Evolutionary conservation across 2,329 filamentous ascomycete genomes (phyloP).

Genomic region (Trichoderma asperellum): DNA sequence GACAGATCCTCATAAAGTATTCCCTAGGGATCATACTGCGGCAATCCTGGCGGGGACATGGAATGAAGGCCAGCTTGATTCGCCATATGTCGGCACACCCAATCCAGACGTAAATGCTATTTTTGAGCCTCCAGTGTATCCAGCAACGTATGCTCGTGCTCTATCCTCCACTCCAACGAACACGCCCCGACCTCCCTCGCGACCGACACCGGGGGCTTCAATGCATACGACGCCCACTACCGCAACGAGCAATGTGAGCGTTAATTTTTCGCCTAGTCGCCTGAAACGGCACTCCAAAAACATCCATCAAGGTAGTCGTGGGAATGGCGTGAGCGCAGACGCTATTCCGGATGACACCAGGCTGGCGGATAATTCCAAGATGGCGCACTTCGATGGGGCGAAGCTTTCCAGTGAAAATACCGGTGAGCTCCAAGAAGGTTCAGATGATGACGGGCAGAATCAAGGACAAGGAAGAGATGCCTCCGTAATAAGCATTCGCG

Average conservation of each 20-base stretch:
- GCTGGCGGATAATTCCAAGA: background rate
- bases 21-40: slow-evolving; percentile 53
- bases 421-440: background rate
- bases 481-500: slow-evolving; percentile 34
- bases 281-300: slow-evolving; percentile 13
- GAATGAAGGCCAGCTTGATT: slow-evolving; percentile 67
- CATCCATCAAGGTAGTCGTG: background rate
- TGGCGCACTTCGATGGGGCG: background rate
- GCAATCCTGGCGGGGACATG: slow-evolving; percentile 61
- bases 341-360: slow-evolving; percentile 13
- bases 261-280: background rate
- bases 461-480: background rate
- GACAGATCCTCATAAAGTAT: slow-evolving; percentile 34
- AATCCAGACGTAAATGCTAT: slow-evolving; percentile 30
- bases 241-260: background rate
- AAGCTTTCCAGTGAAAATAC: background rate
- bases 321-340: slow-evolving; percentile 14
- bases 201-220: background rate
- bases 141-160: slow-evolving; percentile 14
- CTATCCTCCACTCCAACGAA: slow-evolving; percentile 3
- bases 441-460: slow-evolving; percentile 29
- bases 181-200: background rate
- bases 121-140: slow-evolving; percentile 32
- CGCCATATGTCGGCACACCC: slow-evolving; percentile 48
- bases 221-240: background rate